Evolutionary conservation across 2,329 filamentous ascomycete species (phyloP).

Genomic region (Curvularia sp.): DNA sequence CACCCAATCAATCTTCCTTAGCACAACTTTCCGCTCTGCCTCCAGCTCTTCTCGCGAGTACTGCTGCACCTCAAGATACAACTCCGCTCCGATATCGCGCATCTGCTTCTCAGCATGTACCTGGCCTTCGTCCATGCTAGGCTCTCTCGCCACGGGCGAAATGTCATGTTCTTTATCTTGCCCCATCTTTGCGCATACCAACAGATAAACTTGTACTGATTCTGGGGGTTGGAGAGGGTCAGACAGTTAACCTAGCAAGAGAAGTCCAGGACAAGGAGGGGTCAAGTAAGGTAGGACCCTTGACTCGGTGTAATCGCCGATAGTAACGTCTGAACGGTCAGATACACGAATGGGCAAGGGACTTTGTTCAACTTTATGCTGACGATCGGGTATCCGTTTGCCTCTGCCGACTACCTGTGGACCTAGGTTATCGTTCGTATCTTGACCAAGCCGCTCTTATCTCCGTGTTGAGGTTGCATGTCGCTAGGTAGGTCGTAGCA

Average conservation of each 20-base stretch:
- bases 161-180: constrained; percentile 34
- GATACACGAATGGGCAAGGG: background rate
- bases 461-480: constrained; percentile 21
- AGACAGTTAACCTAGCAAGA: background rate
- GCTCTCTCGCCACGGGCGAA: constrained; percentile 27
- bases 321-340: background rate
- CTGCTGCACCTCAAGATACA: constrained; percentile 56
- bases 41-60: constrained; percentile 55
- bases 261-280: background rate
- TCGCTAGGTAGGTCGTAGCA: constrained; percentile 21
- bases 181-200: constrained; percentile 19
- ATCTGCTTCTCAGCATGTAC: constrained; percentile 45
- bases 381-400: constrained; percentile 11
- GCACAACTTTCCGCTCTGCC: constrained; percentile 51
- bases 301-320: background rate
- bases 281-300: background rate
- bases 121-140: constrained; percentile 40
- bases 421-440: constrained; percentile 24
- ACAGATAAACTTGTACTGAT: background rate
- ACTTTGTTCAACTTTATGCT: constrained; percentile 8
- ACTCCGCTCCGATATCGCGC: constrained; percentile 54
- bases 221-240: background rate
- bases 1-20: constrained; percentile 55
- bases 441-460: constrained; percentile 15
- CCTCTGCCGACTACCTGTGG: constrained; percentile 26